Evolutionary conservation across 306 rosid species (phyloP).

Genomic region (Dalbergia cultrata): DNA sequence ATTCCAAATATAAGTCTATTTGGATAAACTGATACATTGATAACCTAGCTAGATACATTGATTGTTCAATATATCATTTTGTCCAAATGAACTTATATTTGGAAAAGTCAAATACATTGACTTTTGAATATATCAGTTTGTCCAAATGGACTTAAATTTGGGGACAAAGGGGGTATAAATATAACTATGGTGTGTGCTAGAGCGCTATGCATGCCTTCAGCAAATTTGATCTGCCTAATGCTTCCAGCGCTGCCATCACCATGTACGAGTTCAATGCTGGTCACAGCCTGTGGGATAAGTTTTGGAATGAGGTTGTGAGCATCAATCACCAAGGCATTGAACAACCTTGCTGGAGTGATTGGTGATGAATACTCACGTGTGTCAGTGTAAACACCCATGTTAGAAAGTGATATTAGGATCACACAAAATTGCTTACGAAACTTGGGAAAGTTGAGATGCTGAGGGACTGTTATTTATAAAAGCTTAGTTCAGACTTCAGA

Average conservation of each 20-base stretch:
- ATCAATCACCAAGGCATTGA: slow-evolving; percentile 66
- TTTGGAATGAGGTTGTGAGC: slow-evolving; percentile 49
- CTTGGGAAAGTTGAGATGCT: not conserved
- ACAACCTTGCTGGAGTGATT: slow-evolving; percentile 63
- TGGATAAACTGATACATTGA: too few relatives aligned
- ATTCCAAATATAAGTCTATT: too few relatives aligned
- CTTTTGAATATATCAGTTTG: too few relatives aligned
- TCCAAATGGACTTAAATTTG: too few relatives aligned
- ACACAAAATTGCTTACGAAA: slow-evolving; percentile 11
- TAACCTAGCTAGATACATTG: too few relatives aligned
- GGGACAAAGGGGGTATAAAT: not conserved
- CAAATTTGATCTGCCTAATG: slow-evolving; percentile 55
- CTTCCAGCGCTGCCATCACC: slow-evolving; percentile 63
- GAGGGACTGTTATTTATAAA: slow-evolving; percentile 17
- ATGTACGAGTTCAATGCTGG: slow-evolving; percentile 56
- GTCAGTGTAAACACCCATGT: slow-evolving; percentile 41
- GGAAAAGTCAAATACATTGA: too few relatives aligned
- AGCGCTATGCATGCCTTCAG: slow-evolving; percentile 44
- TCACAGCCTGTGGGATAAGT: slow-evolving; percentile 57
- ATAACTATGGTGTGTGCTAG: not conserved
- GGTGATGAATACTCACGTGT: too few relatives aligned
- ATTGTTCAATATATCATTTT: too few relatives aligned
- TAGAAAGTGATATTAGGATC: slow-evolving; percentile 26
- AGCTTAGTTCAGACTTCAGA: not conserved
- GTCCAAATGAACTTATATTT: too few relatives aligned